A percentile compares a stretch with the other conserved stretches of the same genome.
These are phyloP conservation scores for Gastrolobium bilobum DNA, from an alignment of 306 rosid genomes.

Conservation along the genomic window DNA sequence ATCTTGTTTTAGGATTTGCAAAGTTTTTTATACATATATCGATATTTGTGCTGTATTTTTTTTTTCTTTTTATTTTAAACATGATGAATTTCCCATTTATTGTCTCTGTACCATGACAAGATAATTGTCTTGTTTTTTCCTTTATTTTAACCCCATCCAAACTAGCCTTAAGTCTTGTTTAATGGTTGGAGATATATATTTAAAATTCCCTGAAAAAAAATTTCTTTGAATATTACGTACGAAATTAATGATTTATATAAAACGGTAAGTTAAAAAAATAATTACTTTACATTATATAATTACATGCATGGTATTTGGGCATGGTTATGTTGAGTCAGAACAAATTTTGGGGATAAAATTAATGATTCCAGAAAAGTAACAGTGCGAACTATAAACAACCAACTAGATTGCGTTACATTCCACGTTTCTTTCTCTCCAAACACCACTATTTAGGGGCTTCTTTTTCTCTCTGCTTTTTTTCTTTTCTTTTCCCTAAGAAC, in stretches of 20 bases:
- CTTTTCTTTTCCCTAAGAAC: neutral
- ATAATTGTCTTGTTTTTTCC: no score
- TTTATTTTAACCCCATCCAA: no score
- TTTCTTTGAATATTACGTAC: neutral
- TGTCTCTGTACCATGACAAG: no score
- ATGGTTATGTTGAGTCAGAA: neutral
- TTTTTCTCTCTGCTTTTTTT: conserved; percentile 55
- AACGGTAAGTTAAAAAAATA: conserved; percentile 33
- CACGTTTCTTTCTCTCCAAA: conserved; percentile 73
- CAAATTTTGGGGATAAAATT: conserved; percentile 21
- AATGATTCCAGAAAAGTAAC: conserved; percentile 43
- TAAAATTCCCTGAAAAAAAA: conserved; percentile 4
- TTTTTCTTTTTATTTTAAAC: no score
- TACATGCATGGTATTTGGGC: conserved; percentile 51
- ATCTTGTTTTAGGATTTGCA: no score
- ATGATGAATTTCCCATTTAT: no score
- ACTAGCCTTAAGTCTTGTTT: neutral
- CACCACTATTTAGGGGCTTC: conserved; percentile 61
- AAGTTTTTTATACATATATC: no score
- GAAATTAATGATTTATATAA: neutral
- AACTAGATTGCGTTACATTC: conserved; percentile 65
- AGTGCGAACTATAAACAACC: conserved; percentile 55
- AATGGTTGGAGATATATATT: conserved; percentile 32
- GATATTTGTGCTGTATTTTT: no score
- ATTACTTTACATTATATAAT: conserved; percentile 5